Evolutionary conservation across 768 basidiomycete genomes (phyloP).

Genomic region (Tulasnella sp.): DNA sequence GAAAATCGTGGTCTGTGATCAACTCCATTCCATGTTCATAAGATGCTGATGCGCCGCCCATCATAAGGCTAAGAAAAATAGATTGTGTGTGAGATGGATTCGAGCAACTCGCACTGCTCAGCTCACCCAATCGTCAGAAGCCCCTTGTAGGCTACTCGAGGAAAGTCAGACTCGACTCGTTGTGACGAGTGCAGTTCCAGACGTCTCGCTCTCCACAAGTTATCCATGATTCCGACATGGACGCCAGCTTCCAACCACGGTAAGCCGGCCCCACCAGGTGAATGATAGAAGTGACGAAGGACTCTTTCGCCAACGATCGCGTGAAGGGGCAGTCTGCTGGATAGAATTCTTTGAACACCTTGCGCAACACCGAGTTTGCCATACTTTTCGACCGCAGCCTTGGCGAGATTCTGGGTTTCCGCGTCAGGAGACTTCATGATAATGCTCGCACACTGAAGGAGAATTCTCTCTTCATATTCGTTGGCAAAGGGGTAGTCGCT

Average conservation of each 20-base stretch:
- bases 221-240: neutral
- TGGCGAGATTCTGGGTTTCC: neutral
- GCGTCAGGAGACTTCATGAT: neutral
- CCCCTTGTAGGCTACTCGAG: too few species aligned
- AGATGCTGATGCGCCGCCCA: too few species aligned
- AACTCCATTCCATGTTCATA: too few species aligned
- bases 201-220: neutral
- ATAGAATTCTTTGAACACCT: neutral
- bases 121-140: too few species aligned
- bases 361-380: neutral
- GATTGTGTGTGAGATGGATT: too few species aligned
- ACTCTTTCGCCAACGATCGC: neutral
- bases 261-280: neutral
- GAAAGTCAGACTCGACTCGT: neutral
- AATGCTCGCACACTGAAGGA: neutral
- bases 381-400: neutral
- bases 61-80: too few species aligned
- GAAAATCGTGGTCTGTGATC: too few species aligned
- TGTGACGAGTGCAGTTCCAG: neutral
- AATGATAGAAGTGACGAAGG: neutral
- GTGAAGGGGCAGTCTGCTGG: neutral
- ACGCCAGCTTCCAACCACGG: neutral
- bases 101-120: too few species aligned
- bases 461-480: too few species aligned
- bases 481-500: too few species aligned